Base-by-base conservation (phyloP, 192 early-diverging fungal genomes). In the Coemansia umbellata region DNA sequence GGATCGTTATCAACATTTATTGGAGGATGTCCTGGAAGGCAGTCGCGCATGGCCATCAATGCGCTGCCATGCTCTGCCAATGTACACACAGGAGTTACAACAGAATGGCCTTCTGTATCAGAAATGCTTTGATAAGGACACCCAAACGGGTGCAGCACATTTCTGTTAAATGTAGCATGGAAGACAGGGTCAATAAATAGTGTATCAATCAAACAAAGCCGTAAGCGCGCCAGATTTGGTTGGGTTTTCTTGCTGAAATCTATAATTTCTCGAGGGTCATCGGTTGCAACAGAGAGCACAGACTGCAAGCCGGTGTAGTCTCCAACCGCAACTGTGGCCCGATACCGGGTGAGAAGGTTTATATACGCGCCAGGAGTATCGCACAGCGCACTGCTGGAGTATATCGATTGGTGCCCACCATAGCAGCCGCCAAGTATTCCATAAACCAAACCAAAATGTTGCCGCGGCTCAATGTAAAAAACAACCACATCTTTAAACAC, bases 61-160 rank as follows among this genome's bases (percentile, higher is more conserved):
- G 84, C 84, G 8, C 88, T 87, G 39, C 88, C 88, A 37, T 90
- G 82, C 66, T 90, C 88, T 1, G 87, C 78, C 35, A 90, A 59
- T 26, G 82, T 85, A 21, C 76, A 78, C 54, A 90, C 73, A 8
- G 88, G 80, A 5, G 80, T 83, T 10, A 90, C 62, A 0, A 88
- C 82, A 9, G 74, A 58, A 21, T 64, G 68, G 23, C 68, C 54
- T 50, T 70, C 63, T 13, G 55, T 49, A 36, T 61, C 43, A 13
- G 55, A 39, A 19, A 78, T 78, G 17, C 56, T 35, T 49, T 67
- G 57, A 47, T 78, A 78, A n/a, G 62, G 67, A 30, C 74, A 78
- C 0, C 74, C 74, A 40, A 66, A 71, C 31, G 68, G 74, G 23
- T 70, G 68, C 47, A 78, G 55, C 10, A 78, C 74, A 28, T 65